Evolutionary conservation across 345 rosid genomes (phyloP), one percentile per base, ranked within the genome.

Genomic region (Gossypium rotundifolium): DNA sequence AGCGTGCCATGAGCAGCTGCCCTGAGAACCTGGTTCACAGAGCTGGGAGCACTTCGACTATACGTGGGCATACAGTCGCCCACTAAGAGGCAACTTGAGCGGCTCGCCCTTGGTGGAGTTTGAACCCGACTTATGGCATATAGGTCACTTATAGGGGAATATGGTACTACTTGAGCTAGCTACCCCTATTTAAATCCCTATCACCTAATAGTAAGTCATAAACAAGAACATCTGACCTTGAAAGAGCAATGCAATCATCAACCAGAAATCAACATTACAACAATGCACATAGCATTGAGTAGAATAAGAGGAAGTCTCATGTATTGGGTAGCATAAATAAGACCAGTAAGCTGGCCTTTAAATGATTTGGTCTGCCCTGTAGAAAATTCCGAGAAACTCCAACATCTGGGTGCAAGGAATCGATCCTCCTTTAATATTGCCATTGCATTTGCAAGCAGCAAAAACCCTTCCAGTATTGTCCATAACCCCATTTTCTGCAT

Each of bases 361-460:
- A 90, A 79, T 25, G 92, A 88, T 87, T 88, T 88, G 11, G 85
- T 79, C 67, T 74, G 78, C 8, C 86, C 88, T 9, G 80, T 86
- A 20, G 95, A 89, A 70, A 88, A 82, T 75, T 89, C 92, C 8
- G 85, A 85, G 74, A 89, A 86, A 76, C 90, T 90, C 98, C 97
- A 94, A 73, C 97, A 98, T 81, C 89, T 87, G 12, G 90, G 93
- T 48, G 90, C 90, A 64, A 93, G 97, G 81, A 95, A 91, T 8
- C 97, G 91, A 72, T 93, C 98, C 84, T 95, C 99, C 25, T 95
- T 95, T 64, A 95, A 83, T 79, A 91, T 91, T 22, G 99, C 99
- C 46, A 95, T 69, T 58, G 94, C 98, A 79, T 95, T 95, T 38
- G 97, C 97, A 77, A 95, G 89, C 70, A 95, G 96, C 75, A 93